Evolutionary conservation across 306 rosid species (phyloP), one percentile per base, ranked within the genome.

Genomic region (Carpinus viminea): DNA sequence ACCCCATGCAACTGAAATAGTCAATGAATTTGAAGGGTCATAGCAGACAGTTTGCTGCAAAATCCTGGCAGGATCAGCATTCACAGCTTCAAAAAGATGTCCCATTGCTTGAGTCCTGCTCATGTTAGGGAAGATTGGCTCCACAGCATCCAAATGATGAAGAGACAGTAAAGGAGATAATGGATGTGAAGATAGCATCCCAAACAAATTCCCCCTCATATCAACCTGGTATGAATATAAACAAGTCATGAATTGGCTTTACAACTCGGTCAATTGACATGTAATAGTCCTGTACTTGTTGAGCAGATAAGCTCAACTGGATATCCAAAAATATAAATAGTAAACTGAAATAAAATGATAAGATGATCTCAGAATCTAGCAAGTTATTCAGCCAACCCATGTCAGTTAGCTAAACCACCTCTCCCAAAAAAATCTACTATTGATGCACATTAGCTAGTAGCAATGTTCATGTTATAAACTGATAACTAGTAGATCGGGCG

Each of bases 11-110:
- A 95, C 86, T 2, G 98, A 91, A 82, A 93, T 75, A 24, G 96
- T 91, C 91, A 91, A 81, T 4, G 90, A 90, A 68, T 70, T 88
- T 4, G 84, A 71, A 43, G 45, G 84, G 66, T 91, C 96, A 76
- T 95, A 95, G 91, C 99, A 95, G 72, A 91, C 93, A 57, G 87
- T 84, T 81, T 89, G 97, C 81, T 93, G 99, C 86, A 93, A 83
- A 60, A 89, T 83, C 89, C 97, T 86, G 62, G 83, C 80, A 54
- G 99, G 87, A 85, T 95, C 99, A 77, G 81, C 78, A 54, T 88
- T 83, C 64, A 86, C 91, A 82, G 99, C 98, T 34, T 79, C 52
- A 62, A 90, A 78, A 72, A 95, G 92, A 78, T 84, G 97, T 50
- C 85, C 74, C 86, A 95, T 53, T 81, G 96, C 91, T 85, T 79